These are phyloP conservation scores for Coleophoma cylindrospora DNA, from an alignment of 2,329 filamentous ascomycete species.

Conservation along the genomic window DNA sequence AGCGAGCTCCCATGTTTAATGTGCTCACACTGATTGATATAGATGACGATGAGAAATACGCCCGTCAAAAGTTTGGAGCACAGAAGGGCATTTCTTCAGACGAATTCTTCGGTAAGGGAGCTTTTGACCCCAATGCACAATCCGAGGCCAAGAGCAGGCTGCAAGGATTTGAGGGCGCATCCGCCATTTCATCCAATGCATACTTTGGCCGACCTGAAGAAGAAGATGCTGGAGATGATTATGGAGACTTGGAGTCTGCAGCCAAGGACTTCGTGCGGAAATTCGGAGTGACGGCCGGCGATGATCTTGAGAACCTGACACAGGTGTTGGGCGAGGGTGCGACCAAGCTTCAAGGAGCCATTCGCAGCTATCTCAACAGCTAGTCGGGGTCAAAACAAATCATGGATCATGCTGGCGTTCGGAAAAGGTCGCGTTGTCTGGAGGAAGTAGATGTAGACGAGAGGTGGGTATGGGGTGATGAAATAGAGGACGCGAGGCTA, in stretches of 20 bases:
- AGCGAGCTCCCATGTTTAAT: neutral
- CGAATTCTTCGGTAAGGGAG: constrained; percentile 93
- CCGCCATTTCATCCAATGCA: constrained; percentile 89
- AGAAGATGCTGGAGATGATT: constrained; percentile 67
- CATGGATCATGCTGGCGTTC: constrained; percentile 6
- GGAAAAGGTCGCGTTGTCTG: neutral
- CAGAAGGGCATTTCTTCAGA: constrained; percentile 98
- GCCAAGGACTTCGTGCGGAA: constrained; percentile 95
- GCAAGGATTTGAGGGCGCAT: constrained; percentile 88
- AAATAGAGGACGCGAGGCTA: neutral
- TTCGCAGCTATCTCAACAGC: constrained; percentile 59
- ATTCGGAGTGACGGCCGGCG: constrained; percentile 91
- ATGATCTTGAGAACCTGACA: constrained; percentile 89
- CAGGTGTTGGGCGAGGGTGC: constrained; percentile 82
- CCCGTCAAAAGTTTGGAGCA: constrained; percentile 79
- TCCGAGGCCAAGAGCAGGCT: constrained; percentile 83
- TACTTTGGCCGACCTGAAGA: constrained; percentile 96
- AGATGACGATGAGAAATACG: constrained; percentile 78
- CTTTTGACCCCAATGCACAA: constrained; percentile 75
- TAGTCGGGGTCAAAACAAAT: constrained; percentile 24
- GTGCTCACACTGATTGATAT: constrained; percentile 17
- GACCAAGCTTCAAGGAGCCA: constrained; percentile 72
- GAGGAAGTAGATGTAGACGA: neutral
- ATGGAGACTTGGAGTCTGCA: constrained; percentile 86
- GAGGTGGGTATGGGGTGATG: neutral